Base-by-base conservation (phyloP, 345 rosid species). In the Eucalyptus albens region DNA sequence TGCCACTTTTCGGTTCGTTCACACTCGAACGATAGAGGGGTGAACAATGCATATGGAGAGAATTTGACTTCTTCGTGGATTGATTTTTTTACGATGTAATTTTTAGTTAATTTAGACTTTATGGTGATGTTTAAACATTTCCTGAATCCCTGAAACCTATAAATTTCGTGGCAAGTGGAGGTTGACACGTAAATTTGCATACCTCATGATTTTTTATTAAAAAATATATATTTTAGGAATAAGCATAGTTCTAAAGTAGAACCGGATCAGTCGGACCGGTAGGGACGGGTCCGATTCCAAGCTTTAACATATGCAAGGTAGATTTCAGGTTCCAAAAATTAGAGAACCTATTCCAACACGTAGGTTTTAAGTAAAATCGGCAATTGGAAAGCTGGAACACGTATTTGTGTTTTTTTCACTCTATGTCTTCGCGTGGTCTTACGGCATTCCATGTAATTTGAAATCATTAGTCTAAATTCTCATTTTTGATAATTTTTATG, bases 341-440 rank as follows among this genome's bases (percentile, higher is more conserved):
- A 4, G 11, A 21, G 0, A 21, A 53, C 5, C 1, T 53, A 1
- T 21, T 53, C 59, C 26, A 8, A 53, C 11, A 21, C 0, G 2
- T 21, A 53, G 59, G 26, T 53, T 53, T 53, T 8, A 53, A 53
- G 26, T 24, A 26, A 56, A 56, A 56, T 5, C 29, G 29, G 6
- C 29, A 56, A 56, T 24, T 12, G 1, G 11, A 56, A 56, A 56
- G 0, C 1, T 4, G 0, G 6, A 56, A 56, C 62, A 24, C 24
- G 12, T 56, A 22, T 56, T 9, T 56, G 13, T 56, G 27, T 56
- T 56, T 24, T 24, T 22, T 56, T 56, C 2, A 29, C 11, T 56
- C 3, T 56, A 24, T 56, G 0, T 56, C 1, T 10, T 56, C 5
- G 2, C 1, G 1, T 56, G 62, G 2, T 56, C 29, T 4, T 9